Evolutionary conservation across 2,329 filamentous ascomycete genomes (phyloP).

Genomic region (Calonectria montana): DNA sequence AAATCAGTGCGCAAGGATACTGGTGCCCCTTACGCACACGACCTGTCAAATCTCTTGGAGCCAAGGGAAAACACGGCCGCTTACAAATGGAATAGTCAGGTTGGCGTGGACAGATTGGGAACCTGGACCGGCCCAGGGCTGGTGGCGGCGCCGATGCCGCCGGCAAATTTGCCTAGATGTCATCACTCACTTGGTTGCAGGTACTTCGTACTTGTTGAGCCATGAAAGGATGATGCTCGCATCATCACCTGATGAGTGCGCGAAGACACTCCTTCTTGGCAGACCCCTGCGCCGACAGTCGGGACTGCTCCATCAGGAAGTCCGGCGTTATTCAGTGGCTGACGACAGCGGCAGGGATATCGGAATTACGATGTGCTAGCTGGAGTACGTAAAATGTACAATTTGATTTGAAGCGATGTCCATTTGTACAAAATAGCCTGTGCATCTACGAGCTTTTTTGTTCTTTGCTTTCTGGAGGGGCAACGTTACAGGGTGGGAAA

Average conservation of each 20-base stretch:
- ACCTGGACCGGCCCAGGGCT: constrained; percentile 32
- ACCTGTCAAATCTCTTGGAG: constrained; percentile 11
- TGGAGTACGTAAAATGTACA: constrained; percentile 9
- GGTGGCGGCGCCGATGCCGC: constrained; percentile 37
- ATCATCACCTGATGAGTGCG: constrained; percentile 36
- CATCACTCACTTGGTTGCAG: constrained; percentile 29
- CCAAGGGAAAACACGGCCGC: constrained; percentile 18
- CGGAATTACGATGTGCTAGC: constrained; percentile 27
- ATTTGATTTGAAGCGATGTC: neutral
- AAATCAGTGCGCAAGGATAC: constrained; percentile 13
- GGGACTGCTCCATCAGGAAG: constrained; percentile 43
- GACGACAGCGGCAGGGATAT: constrained; percentile 31
- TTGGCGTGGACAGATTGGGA: constrained; percentile 36
- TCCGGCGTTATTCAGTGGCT: constrained; percentile 35
- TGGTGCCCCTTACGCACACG: constrained; percentile 8
- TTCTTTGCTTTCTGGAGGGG: neutral
- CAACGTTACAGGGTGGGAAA: constrained; percentile 6
- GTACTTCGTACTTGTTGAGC: constrained; percentile 26
- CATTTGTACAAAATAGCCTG: constrained; percentile 7
- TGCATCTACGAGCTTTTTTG: neutral
- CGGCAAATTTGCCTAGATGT: constrained; percentile 34
- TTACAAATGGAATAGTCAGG: constrained; percentile 40
- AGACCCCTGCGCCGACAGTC: constrained; percentile 37
- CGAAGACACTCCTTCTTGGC: constrained; percentile 34
- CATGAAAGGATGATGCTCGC: constrained; percentile 37